These are phyloP conservation scores for Tricholoma bakamatsutake DNA, from an alignment of 768 basidiomycete genomes.

Conservation along the genomic window DNA sequence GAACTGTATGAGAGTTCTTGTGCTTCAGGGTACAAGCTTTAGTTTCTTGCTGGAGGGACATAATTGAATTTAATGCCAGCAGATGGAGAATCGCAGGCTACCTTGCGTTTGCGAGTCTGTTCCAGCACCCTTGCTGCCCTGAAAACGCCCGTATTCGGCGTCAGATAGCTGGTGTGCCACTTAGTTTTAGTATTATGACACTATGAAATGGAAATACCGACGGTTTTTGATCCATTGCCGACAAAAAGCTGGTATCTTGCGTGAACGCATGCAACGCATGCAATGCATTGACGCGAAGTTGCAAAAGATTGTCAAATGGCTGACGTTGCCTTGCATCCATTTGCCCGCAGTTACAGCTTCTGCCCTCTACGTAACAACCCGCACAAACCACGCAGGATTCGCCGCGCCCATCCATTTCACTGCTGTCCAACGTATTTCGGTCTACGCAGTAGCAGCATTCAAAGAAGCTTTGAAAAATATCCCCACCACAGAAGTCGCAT, in stretches of 20 bases:
- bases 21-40: conserved; percentile 10
- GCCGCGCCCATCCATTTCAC: conserved; percentile 18
- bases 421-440: background rate
- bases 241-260: background rate
- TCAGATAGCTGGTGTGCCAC: background rate
- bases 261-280: conserved; percentile 6
- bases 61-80: background rate
- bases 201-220: conserved; percentile 1
- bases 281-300: conserved; percentile 30
- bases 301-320: conserved; percentile 40
- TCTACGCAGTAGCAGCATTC: conserved; percentile 51
- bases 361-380: conserved; percentile 71
- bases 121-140: conserved; percentile 25
- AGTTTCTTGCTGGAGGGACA: conserved; percentile 2
- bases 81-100: background rate
- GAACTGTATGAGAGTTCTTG: conserved; percentile 15
- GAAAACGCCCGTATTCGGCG: conserved; percentile 14
- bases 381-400: conserved; percentile 56
- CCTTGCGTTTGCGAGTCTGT: conserved; percentile 13
- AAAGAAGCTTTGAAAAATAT: conserved; percentile 80
- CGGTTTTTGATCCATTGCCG: background rate
- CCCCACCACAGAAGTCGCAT: conserved; percentile 79
- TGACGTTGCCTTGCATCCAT: conserved; percentile 63
- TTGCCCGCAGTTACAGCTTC: conserved; percentile 54
- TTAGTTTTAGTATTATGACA: background rate